phyloP scores from a whole-genome alignment of 1,284 basidiomycete species.

The Moesziomyces antarcticus region DNA sequence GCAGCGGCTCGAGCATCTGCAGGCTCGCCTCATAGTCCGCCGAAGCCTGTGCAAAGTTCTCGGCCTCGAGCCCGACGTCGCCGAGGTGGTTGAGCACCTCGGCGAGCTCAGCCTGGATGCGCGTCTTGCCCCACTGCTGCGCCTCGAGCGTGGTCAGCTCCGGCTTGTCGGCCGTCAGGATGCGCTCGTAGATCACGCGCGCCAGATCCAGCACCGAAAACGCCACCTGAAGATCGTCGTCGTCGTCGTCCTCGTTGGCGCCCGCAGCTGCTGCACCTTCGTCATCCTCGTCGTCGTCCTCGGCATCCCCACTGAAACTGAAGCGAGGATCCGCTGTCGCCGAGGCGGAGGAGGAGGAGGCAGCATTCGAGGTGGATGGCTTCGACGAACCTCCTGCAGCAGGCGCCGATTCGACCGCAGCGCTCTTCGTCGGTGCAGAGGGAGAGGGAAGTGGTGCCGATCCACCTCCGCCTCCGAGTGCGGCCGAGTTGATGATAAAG shows the following conservation, averaged over 20 bases:
- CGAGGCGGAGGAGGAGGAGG: constrained; percentile 20
- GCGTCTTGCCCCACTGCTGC: constrained; percentile 36
- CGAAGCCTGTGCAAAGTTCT: constrained; percentile 66
- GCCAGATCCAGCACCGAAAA: constrained; percentile 64
- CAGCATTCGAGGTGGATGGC: constrained; percentile 17
- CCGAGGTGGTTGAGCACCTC: constrained; percentile 66
- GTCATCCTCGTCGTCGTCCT: constrained; percentile 56
- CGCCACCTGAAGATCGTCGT: constrained; percentile 62
- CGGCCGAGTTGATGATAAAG: constrained; percentile 61
- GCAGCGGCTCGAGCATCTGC: constrained; percentile 48
- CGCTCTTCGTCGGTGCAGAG: constrained; percentile 4
- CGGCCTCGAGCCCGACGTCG: constrained; percentile 64
- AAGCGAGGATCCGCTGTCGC: constrained; percentile 44
- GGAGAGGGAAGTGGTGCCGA: constrained; percentile 35
- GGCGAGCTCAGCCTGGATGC: constrained; percentile 56
- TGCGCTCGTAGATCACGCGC: constrained; percentile 59
- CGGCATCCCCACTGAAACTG: constrained; percentile 61
- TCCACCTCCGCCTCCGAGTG: constrained; percentile 57
- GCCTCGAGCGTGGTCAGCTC: constrained; percentile 54
- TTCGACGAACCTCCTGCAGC: background rate
- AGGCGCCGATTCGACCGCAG: background rate
- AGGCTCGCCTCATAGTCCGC: constrained; percentile 58
- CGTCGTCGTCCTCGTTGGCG: constrained; percentile 52
- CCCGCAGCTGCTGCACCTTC: constrained; percentile 25
- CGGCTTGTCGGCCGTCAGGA: constrained; percentile 22